These are phyloP conservation scores for Amylocystis lapponica DNA, from an alignment of 768 basidiomycete species.

Conservation along the genomic window DNA sequence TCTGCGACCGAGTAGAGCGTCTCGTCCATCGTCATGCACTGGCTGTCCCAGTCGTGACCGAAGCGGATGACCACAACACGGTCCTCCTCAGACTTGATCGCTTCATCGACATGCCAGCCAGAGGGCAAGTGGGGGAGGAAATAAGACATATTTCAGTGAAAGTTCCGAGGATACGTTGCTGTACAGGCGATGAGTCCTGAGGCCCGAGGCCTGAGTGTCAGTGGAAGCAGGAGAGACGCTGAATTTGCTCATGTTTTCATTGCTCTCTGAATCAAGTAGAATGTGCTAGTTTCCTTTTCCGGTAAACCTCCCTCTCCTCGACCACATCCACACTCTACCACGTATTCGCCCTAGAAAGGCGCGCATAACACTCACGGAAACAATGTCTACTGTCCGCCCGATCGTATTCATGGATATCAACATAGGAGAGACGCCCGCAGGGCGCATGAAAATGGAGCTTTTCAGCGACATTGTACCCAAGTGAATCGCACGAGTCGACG, in stretches of 20 bases:
- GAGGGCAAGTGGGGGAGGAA: constrained; percentile 85
- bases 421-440: constrained; percentile 95
- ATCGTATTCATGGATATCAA: constrained; percentile 96
- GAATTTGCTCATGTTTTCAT: background rate
- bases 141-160: constrained; percentile 62
- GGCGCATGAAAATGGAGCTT: constrained; percentile 94
- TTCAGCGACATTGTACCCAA: constrained; percentile 95
- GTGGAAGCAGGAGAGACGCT: background rate
- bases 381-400: constrained; percentile 55
- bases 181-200: background rate
- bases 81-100: constrained; percentile 97
- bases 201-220: background rate
- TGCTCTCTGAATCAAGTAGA: background rate
- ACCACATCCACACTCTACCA: background rate
- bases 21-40: constrained; percentile 99
- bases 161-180: too few species aligned
- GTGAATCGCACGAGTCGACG: too few species aligned
- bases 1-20: constrained; percentile 88
- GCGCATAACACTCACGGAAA: background rate
- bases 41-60: constrained; percentile 87
- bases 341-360: too few species aligned
- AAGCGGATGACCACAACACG: constrained; percentile 92
- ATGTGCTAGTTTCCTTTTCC: constrained; percentile 1
- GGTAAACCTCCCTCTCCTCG: constrained; percentile 1
- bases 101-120: constrained; percentile 99